phyloP scores from a whole-genome alignment of 2,329 filamentous ascomycete species.

The Fusarium concolor region DNA sequence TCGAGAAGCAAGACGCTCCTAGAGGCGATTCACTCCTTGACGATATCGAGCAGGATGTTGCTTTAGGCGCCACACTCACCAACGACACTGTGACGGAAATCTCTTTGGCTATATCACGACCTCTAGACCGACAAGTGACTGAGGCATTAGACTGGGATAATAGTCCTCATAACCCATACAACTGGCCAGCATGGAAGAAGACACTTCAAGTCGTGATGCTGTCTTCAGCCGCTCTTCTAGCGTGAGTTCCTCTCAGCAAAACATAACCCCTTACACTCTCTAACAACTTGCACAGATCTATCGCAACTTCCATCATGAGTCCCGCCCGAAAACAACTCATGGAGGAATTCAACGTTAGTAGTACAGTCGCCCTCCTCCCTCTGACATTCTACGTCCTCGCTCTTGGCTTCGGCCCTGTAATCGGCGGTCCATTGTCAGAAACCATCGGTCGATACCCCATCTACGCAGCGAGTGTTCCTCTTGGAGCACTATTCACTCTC shows the following conservation, averaged over 20 bases:
- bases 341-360: conserved; percentile 64
- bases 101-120: neutral
- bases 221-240: conserved; percentile 55
- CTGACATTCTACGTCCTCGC: conserved; percentile 71
- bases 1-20: neutral
- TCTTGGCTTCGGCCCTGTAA: conserved; percentile 68
- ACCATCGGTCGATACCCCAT: conserved; percentile 65
- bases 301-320: conserved; percentile 34
- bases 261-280: neutral
- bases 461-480: conserved; percentile 59
- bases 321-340: conserved; percentile 54
- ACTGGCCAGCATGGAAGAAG: conserved; percentile 61
- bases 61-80: no score
- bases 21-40: no score
- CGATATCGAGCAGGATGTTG: neutral
- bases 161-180: conserved; percentile 61
- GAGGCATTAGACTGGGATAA: conserved; percentile 49
- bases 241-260: conserved; percentile 48
- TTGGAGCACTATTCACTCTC: conserved; percentile 66
- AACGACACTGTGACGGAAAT: conserved; percentile 13
- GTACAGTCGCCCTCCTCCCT: conserved; percentile 68
- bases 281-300: conserved; percentile 10
- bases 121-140: conserved; percentile 3
- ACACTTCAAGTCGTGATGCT: conserved; percentile 53
- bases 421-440: conserved; percentile 70